Evolutionary conservation across 352 stramenopile genomes (phyloP).

Genomic region (Globisporangium alternatum): DNA sequence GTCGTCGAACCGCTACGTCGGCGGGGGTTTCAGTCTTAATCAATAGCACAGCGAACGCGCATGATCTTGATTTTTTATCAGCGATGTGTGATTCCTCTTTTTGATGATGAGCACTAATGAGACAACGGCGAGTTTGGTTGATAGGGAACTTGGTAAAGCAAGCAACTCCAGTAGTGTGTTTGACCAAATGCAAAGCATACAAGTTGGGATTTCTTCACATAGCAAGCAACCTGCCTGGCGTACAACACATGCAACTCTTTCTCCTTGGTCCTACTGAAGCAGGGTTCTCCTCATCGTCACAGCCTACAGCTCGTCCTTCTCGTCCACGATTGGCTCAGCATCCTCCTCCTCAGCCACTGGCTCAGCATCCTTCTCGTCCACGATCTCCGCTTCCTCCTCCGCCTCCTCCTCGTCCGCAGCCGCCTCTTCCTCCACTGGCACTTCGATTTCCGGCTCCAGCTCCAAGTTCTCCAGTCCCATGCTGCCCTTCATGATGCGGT

Average conservation of each 20-base stretch:
- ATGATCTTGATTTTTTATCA: conserved; percentile 6
- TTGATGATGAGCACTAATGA: background rate
- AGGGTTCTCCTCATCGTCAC: background rate
- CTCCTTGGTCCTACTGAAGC: background rate
- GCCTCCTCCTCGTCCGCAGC: conserved; percentile 37
- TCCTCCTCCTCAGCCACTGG: conserved; percentile 27
- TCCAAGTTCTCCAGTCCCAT: conserved; percentile 91
- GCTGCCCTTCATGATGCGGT: conserved; percentile 91
- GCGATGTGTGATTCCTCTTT: background rate
- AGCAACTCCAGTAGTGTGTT: too few relatives aligned
- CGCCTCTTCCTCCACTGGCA: conserved; percentile 68
- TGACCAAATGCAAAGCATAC: conserved; percentile 5
- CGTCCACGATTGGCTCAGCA: conserved; percentile 29
- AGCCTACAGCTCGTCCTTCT: conserved; percentile 77
- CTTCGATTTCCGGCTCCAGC: conserved; percentile 95
- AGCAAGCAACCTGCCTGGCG: background rate
- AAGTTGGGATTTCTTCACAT: conserved; percentile 4
- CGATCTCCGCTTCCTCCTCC: conserved; percentile 40
- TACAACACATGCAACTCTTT: background rate
- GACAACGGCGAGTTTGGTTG: background rate
- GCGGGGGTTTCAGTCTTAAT: conserved; percentile 93
- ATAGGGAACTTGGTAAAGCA: too few relatives aligned
- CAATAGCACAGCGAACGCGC: conserved; percentile 35
- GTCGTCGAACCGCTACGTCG: conserved; percentile 88
- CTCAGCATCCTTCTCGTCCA: conserved; percentile 20